Percentiles rank a stretch among this genome's conserved stretches.
phyloP scores from a whole-genome alignment of 768 basidiomycete genomes.

The Cystofilobasidium bisporidii region DNA sequence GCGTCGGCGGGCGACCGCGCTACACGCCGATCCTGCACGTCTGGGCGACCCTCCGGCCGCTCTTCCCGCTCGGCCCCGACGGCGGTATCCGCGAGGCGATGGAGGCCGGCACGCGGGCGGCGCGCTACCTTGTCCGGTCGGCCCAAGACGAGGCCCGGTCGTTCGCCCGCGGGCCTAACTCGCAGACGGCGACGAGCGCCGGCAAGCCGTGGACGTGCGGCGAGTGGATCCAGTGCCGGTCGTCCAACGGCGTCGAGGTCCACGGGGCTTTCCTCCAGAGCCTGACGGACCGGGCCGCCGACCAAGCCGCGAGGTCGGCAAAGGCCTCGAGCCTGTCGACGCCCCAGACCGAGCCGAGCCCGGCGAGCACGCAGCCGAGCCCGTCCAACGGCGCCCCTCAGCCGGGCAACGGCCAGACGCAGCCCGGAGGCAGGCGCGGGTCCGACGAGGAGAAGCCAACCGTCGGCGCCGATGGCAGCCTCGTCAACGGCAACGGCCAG shows the following conservation, averaged over 20 bases:
- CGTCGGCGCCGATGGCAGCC: too few relatives aligned
- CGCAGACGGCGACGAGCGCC: background rate
- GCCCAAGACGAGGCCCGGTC: background rate
- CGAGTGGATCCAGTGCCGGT: slow-evolving; percentile 20
- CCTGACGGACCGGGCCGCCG: background rate
- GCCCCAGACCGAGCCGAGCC: slow-evolving; percentile 2
- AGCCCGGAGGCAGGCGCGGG: too few relatives aligned
- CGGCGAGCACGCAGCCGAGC: slow-evolving; percentile 2
- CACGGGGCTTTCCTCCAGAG: slow-evolving; percentile 3
- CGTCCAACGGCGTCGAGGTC: slow-evolving; percentile 24
- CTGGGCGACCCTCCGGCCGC: slow-evolving; percentile 19
- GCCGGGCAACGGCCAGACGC: too few relatives aligned
- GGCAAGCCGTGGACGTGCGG: slow-evolving; percentile 3
- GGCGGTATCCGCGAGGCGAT: slow-evolving; percentile 24
- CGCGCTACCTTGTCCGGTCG: slow-evolving; percentile 14
- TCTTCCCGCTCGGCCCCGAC: slow-evolving; percentile 15
- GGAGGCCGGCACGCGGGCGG: slow-evolving; percentile 24
- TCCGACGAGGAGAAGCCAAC: too few relatives aligned
- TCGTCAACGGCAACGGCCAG: too few relatives aligned
- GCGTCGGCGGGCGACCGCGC: background rate
- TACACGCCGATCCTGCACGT: slow-evolving; percentile 18
- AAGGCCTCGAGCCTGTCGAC: slow-evolving; percentile 3
- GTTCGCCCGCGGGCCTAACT: background rate
- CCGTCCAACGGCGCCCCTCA: background rate
- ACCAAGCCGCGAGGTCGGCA: background rate